These are phyloP conservation scores for Corylus americana DNA, from an alignment of 306 rosid species.

Conservation along the genomic window DNA sequence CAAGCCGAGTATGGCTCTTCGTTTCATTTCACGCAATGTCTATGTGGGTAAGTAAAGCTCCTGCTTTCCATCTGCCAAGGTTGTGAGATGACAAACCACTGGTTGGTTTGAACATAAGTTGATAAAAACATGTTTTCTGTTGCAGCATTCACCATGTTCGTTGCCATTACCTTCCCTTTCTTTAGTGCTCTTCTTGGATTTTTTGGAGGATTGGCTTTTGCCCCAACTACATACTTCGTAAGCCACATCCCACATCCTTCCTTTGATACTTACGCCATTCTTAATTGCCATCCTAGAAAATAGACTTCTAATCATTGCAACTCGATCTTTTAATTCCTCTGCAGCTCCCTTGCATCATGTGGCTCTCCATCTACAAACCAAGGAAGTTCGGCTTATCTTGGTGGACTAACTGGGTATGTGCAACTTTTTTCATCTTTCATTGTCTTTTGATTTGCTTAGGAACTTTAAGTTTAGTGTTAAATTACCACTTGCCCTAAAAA, in stretches of 20 bases:
- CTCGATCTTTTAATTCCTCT: background rate
- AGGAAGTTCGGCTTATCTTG: constrained; percentile 67
- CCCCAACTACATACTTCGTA: constrained; percentile 86
- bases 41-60: constrained; percentile 67
- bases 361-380: constrained; percentile 85
- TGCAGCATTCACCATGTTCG: constrained; percentile 75
- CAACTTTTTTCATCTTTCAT: background rate
- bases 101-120: background rate
- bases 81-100: constrained; percentile 1
- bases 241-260: constrained; percentile 27
- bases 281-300: background rate
- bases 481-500: too few species aligned
- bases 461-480: background rate
- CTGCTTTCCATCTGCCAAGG: background rate
- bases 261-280: background rate
- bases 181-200: constrained; percentile 69
- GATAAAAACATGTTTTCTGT: background rate
- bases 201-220: constrained; percentile 90
- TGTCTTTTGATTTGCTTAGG: background rate
- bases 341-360: constrained; percentile 89
- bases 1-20: constrained; percentile 50
- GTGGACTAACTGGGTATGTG: constrained; percentile 73
- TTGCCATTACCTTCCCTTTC: constrained; percentile 76
- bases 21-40: constrained; percentile 57
- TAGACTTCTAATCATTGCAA: background rate